phyloP scores from a whole-genome alignment of 1,139 yeast species.

The Yarrowia galli region DNA sequence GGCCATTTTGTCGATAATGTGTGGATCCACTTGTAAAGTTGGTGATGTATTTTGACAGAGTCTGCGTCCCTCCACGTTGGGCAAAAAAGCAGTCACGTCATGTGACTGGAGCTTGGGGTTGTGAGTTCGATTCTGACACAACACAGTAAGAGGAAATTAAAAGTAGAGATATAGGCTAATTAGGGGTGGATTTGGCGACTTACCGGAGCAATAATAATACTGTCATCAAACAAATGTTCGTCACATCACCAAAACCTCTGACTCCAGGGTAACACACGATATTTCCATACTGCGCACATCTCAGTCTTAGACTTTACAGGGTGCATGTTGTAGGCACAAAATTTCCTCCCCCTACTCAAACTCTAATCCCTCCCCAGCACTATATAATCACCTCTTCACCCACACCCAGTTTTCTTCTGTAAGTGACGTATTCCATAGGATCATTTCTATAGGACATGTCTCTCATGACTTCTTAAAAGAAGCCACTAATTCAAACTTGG shows the following conservation, averaged over 20 bases:
- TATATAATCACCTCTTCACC: constrained; percentile 20
- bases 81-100: constrained; percentile 38
- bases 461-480: constrained; percentile 96
- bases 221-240: too few relatives aligned
- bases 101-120: not conserved
- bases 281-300: too few relatives aligned
- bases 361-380: not conserved
- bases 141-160: not conserved
- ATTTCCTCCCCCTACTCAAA: not conserved
- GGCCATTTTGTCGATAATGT: constrained; percentile 39
- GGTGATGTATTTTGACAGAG: constrained; percentile 39
- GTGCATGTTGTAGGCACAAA: not conserved
- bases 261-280: constrained; percentile 7
- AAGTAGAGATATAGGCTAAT: not conserved
- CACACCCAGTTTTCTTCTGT: constrained; percentile 40
- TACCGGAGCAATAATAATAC: too few relatives aligned
- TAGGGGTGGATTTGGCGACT: too few relatives aligned
- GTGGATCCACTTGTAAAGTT: constrained; percentile 37
- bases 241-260: too few relatives aligned
- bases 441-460: constrained; percentile 59
- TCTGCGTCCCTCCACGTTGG: constrained; percentile 31
- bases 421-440: constrained; percentile 40
- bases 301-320: too few relatives aligned
- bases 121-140: not conserved
- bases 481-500: constrained; percentile 99